Conservation (phyloP, 176 grass and related monocot species). For the Cocos nucifera region DNA sequence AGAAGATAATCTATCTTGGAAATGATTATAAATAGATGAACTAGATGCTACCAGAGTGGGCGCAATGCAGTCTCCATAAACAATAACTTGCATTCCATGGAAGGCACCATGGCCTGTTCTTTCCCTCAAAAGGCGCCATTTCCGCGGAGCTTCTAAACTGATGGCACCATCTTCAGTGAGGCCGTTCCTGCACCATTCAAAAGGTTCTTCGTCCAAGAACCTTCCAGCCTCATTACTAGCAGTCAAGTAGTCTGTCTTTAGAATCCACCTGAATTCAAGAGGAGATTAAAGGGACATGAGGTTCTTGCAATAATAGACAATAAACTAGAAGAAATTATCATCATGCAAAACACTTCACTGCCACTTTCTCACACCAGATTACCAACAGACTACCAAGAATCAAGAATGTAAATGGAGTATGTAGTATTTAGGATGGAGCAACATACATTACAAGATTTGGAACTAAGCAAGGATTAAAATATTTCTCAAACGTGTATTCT, state of each 20-base stretch:
- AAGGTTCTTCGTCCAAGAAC: constrained; percentile 57
- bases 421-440: no score
- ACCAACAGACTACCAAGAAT: no score
- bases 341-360: no score
- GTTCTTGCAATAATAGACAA: no score
- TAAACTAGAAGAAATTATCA: no score
- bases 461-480: no score
- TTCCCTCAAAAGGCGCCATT: constrained; percentile 66
- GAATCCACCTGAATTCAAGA: constrained; percentile 67
- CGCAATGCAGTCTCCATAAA: constrained; percentile 64
- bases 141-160: constrained; percentile 66
- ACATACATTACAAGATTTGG: no score
- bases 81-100: constrained; percentile 54
- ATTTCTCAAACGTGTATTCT: no score
- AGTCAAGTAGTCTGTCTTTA: constrained; percentile 66
- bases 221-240: constrained; percentile 59
- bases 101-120: constrained; percentile 75
- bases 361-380: no score
- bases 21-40: constrained; percentile 14
- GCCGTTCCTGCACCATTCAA: constrained; percentile 56
- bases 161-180: constrained; percentile 63
- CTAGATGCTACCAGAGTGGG: constrained; percentile 45
- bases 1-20: no score
- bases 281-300: neutral
- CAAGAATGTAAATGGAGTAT: no score